Conservation (phyloP, 148 eudicot genomes). For the Nyssa sinensis region DNA sequence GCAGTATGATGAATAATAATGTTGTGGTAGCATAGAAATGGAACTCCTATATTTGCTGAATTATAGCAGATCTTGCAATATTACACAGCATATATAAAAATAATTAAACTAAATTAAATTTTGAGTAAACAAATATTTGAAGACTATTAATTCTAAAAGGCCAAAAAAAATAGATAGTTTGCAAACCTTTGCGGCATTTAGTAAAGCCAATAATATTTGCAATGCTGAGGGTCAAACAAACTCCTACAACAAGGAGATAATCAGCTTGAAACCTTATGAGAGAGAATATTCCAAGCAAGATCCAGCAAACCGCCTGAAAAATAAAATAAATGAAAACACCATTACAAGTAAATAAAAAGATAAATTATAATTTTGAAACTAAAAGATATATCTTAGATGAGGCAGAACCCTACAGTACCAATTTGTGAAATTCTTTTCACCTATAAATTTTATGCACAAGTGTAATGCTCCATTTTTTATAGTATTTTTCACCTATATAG, state of each 20-base stretch:
- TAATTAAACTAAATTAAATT: too few relatives aligned
- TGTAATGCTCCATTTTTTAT: not conserved
- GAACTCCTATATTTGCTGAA: not conserved
- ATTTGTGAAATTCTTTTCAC: not conserved
- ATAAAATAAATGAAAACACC: slow-evolving; percentile 9
- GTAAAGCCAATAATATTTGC: slow-evolving; percentile 96
- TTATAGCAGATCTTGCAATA: not conserved
- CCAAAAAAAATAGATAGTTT: not conserved
- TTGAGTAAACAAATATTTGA: not conserved
- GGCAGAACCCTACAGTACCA: not conserved
- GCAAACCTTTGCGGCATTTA: slow-evolving; percentile 88
- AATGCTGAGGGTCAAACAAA: slow-evolving; percentile 87
- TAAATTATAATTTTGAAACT: not conserved
- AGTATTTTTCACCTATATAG: not conserved
- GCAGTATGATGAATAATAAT: not conserved
- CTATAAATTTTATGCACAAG: not conserved
- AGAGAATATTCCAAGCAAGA: slow-evolving; percentile 82
- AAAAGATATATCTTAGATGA: not conserved
- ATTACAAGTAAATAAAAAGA: not conserved
- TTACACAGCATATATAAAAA: not conserved
- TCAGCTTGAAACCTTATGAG: slow-evolving; percentile 95
- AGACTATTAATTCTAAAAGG: slow-evolving; percentile 2
- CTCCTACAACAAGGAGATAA: slow-evolving; percentile 91
- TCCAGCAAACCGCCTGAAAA: slow-evolving; percentile 81
- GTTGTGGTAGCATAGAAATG: not conserved